phyloP scores from a whole-genome alignment of 345 rosid species.

The Camelina hispida region DNA sequence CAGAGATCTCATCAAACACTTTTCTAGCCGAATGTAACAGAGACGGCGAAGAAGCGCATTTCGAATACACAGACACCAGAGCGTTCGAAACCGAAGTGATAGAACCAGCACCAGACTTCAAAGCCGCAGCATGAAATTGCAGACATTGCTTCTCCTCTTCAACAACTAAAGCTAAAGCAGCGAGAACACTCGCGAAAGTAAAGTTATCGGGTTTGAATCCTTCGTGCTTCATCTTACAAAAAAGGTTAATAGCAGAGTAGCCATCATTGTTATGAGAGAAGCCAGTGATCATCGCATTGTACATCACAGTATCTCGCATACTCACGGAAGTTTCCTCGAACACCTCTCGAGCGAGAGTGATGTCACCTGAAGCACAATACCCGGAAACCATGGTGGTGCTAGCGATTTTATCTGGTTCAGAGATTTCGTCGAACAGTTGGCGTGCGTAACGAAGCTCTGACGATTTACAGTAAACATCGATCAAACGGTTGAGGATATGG shows the following conservation, averaged over 20 bases:
- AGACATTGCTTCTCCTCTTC: slow-evolving; percentile 43
- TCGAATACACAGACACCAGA: slow-evolving; percentile 42
- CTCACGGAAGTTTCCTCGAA: slow-evolving; percentile 40
- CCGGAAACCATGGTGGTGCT: slow-evolving; percentile 52
- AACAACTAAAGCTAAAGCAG: slow-evolving; percentile 29
- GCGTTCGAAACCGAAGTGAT: slow-evolving; percentile 44
- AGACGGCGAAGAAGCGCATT: slow-evolving; percentile 36
- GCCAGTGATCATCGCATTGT: slow-evolving; percentile 51
- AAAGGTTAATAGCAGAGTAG: slow-evolving; percentile 35
- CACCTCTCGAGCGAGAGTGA: slow-evolving; percentile 19
- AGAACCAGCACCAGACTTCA: slow-evolving; percentile 43
- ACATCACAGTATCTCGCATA: slow-evolving; percentile 46
- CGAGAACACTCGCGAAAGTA: slow-evolving; percentile 45
- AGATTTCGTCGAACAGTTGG: slow-evolving; percentile 40
- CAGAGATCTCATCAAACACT: slow-evolving; percentile 46
- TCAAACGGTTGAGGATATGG: slow-evolving; percentile 44
- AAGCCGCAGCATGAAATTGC: slow-evolving; percentile 45
- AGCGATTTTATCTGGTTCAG: slow-evolving; percentile 45
- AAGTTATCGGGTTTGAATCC: slow-evolving; percentile 48
- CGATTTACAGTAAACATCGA: slow-evolving; percentile 46
- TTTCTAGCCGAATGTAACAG: slow-evolving; percentile 34
- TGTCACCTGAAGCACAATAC: slow-evolving; percentile 34
- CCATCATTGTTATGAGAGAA: slow-evolving; percentile 38
- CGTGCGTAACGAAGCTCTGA: slow-evolving; percentile 43
- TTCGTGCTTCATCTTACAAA: slow-evolving; percentile 36